Evolutionary conservation across 768 basidiomycete genomes (phyloP).

Genomic region (Hemileccinum rubropunctum): DNA sequence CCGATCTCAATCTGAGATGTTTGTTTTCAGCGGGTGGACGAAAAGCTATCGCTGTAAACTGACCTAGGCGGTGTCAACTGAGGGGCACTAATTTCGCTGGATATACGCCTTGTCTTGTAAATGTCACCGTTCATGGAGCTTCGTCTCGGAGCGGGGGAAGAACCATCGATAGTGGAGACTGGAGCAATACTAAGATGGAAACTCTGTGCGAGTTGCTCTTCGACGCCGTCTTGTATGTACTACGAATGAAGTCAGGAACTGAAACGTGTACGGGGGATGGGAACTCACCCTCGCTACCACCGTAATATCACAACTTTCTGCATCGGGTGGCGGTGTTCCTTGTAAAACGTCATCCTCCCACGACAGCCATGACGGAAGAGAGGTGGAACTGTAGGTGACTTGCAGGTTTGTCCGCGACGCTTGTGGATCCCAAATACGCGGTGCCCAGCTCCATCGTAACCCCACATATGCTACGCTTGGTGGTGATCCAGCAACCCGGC

Average conservation of each 20-base stretch:
- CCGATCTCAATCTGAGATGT: constrained; percentile 30
- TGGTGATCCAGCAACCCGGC: constrained; percentile 82
- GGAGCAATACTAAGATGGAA: constrained; percentile 76
- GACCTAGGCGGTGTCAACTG: constrained; percentile 33
- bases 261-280: constrained; percentile 1
- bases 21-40: constrained; percentile 1
- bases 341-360: constrained; percentile 85
- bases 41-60: constrained; percentile 1
- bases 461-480: constrained; percentile 80
- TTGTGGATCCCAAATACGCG: constrained; percentile 97
- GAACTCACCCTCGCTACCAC: constrained; percentile 68
- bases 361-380: constrained; percentile 79
- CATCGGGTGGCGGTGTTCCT: constrained; percentile 76
- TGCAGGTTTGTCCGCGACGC: constrained; percentile 76
- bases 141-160: constrained; percentile 43
- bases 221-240: constrained; percentile 70
- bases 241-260: constrained; percentile 13
- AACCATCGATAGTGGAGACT: constrained; percentile 47
- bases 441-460: constrained; percentile 84
- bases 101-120: constrained; percentile 40
- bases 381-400: constrained; percentile 78
- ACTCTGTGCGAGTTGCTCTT: constrained; percentile 62
- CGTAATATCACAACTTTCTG: constrained; percentile 72
- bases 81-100: constrained; percentile 37
- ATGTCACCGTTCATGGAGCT: constrained; percentile 46